Percentiles rank a stretch among this genome's conserved stretches.
Evolutionary conservation across 441 rosid genomes (phyloP).

Genomic region (Kokia cookei): DNA sequence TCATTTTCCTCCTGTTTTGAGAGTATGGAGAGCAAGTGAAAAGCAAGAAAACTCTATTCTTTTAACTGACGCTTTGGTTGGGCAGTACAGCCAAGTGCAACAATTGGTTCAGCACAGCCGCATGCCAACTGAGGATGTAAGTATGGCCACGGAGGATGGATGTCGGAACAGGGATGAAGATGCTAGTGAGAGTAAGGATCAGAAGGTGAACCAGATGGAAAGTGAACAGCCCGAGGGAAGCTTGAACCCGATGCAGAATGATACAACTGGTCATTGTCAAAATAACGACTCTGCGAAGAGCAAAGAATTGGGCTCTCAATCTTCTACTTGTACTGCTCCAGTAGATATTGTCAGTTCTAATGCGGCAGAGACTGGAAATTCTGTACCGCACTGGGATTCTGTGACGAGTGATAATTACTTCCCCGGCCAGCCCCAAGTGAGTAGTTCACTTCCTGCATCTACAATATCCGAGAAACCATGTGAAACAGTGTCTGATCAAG

Average conservation of each 20-base stretch:
- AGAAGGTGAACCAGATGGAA: conserved; percentile 21
- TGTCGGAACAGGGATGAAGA: conserved; percentile 20
- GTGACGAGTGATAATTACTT: conserved; percentile 24
- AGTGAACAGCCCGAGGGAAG: conserved; percentile 34
- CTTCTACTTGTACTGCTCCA: conserved; percentile 31
- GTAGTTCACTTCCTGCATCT: conserved; percentile 37
- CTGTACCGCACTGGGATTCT: conserved; percentile 25
- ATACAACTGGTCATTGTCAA: conserved; percentile 27
- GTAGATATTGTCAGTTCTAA: conserved; percentile 26
- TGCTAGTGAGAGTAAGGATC: conserved; percentile 19
- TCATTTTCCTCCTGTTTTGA: conserved; percentile 65
- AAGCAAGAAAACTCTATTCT: conserved; percentile 64
- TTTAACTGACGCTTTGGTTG: conserved; percentile 67
- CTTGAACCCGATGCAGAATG: conserved; percentile 37
- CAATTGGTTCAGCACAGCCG: conserved; percentile 15
- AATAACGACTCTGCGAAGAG: conserved; percentile 21
- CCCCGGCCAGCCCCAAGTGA: conserved; percentile 30
- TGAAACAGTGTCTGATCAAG: conserved; percentile 27
- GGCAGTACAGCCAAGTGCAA: conserved; percentile 28
- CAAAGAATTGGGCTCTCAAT: conserved; percentile 19
- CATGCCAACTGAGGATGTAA: conserved; percentile 25
- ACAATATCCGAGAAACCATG: conserved; percentile 31
- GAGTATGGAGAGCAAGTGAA: conserved; percentile 71
- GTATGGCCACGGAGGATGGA: conserved; percentile 23
- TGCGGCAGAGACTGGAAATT: conserved; percentile 23